Percentiles rank a stretch among this genome's conserved stretches.
phyloP scores from a whole-genome alignment of 2,329 filamentous ascomycete genomes.

The Trichoderma atroviride region DNA sequence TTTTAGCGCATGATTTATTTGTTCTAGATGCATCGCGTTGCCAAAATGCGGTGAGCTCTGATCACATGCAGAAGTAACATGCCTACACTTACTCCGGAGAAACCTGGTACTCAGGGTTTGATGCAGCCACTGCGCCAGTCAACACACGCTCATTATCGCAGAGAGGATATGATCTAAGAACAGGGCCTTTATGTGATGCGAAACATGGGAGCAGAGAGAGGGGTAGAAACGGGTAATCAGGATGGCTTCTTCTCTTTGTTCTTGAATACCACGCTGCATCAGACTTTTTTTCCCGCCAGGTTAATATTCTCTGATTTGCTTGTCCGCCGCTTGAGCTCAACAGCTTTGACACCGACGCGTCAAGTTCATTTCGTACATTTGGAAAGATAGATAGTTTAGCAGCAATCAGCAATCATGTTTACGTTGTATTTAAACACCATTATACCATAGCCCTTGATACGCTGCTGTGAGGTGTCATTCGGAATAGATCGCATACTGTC shows the following conservation, averaged over 20 bases:
- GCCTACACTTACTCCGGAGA: not conserved
- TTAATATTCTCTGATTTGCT: not conserved
- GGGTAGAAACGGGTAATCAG: not conserved
- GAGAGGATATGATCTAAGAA: not conserved
- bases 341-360: not conserved
- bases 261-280: not conserved
- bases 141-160: not conserved
- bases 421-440: not conserved
- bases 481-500: not conserved
- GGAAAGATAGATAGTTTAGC: not conserved
- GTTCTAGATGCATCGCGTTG: slow-evolving; percentile 12
- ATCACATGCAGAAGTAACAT: slow-evolving; percentile 4
- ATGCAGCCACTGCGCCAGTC: not conserved
- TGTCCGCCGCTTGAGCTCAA: not conserved
- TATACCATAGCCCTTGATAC: too few species aligned
- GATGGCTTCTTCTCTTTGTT: not conserved
- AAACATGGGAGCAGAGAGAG: not conserved
- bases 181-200: not conserved
- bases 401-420: not conserved
- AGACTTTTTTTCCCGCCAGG: not conserved
- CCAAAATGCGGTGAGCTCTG: slow-evolving; percentile 21
- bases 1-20: not conserved
- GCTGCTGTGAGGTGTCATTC: too few species aligned
- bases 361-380: not conserved
- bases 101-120: not conserved